These are phyloP conservation scores for Acanthamoeba culbertsoni DNA, from an alignment of 208 protist species.

Conservation along the genomic window DNA sequence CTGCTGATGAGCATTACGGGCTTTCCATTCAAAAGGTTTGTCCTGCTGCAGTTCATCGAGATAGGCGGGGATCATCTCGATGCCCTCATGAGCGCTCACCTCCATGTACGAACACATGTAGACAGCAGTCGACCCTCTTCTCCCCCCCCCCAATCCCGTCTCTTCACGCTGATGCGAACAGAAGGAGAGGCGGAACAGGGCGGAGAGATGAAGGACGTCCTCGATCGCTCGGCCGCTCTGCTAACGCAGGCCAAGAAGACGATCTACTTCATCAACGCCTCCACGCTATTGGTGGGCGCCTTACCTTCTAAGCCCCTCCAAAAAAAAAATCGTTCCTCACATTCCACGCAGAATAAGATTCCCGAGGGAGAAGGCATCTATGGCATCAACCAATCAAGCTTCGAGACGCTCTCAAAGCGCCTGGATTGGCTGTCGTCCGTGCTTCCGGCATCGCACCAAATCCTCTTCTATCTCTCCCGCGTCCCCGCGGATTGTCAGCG, in stretches of 20 bases:
- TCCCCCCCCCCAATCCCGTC: too few relatives aligned
- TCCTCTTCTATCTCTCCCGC: slow-evolving; percentile 19
- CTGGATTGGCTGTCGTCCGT: background rate
- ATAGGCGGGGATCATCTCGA: slow-evolving; percentile 49
- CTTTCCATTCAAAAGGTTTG: background rate
- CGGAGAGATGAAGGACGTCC: background rate
- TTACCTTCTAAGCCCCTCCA: too few relatives aligned
- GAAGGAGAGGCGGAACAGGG: too few relatives aligned
- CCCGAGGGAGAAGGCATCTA: background rate
- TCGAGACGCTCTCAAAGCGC: background rate
- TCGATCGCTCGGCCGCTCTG: background rate
- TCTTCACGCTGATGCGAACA: too few relatives aligned
- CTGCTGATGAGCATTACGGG: background rate
- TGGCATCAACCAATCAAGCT: background rate
- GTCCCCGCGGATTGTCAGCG: background rate
- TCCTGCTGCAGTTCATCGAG: slow-evolving; percentile 49
- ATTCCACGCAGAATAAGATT: background rate
- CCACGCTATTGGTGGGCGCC: background rate
- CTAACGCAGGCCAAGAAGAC: slow-evolving; percentile 30
- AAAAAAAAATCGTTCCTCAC: too few relatives aligned
- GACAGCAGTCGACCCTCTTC: background rate
- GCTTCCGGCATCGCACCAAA: background rate
- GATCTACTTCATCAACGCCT: slow-evolving; percentile 57
- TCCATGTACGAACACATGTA: background rate
- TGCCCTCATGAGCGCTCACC: background rate